These are phyloP conservation scores for Aphanomyces cochlioides DNA, from an alignment of 352 stramenopile genomes.

Conservation along the genomic window DNA sequence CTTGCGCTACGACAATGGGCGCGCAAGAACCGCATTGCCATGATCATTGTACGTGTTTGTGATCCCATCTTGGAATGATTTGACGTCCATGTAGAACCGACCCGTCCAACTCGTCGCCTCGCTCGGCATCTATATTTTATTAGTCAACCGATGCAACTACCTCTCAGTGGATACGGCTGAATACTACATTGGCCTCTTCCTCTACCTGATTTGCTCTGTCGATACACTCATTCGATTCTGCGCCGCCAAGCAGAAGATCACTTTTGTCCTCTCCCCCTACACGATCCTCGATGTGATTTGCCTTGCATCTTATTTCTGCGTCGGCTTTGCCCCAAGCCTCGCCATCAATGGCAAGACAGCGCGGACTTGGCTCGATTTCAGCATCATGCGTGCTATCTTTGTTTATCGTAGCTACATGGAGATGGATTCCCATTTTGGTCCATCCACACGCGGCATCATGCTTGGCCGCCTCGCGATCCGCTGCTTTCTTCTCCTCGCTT, in stretches of 20 bases:
- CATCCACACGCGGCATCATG: slow-evolving; percentile 73
- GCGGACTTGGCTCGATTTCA: slow-evolving; percentile 82
- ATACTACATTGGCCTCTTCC: slow-evolving; percentile 60
- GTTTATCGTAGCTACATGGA: slow-evolving; percentile 79
- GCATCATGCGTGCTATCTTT: slow-evolving; percentile 77
- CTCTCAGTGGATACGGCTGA: slow-evolving; percentile 62
- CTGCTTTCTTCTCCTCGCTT: slow-evolving; percentile 79
- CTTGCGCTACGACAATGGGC: slow-evolving; percentile 69
- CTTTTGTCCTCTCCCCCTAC: slow-evolving; percentile 69
- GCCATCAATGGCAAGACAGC: slow-evolving; percentile 51
- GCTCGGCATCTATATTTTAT: slow-evolving; percentile 62
- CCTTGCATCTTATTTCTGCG: slow-evolving; percentile 64
- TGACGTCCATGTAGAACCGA: slow-evolving; percentile 47
- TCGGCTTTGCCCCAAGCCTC: slow-evolving; percentile 62
- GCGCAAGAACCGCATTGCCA: slow-evolving; percentile 61
- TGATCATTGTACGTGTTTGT: slow-evolving; percentile 53
- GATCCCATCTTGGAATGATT: not conserved
- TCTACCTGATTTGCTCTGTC: slow-evolving; percentile 59
- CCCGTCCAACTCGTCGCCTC: slow-evolving; percentile 74
- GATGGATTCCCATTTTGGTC: slow-evolving; percentile 73
- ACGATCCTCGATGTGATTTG: slow-evolving; percentile 73
- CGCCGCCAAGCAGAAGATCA: slow-evolving; percentile 71
- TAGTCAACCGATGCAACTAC: slow-evolving; percentile 61
- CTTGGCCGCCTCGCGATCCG: slow-evolving; percentile 73
- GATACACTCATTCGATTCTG: slow-evolving; percentile 77